Base-by-base conservation (phyloP, 805 yeast genomes). In the Nakazawaea ernobii region DNA sequence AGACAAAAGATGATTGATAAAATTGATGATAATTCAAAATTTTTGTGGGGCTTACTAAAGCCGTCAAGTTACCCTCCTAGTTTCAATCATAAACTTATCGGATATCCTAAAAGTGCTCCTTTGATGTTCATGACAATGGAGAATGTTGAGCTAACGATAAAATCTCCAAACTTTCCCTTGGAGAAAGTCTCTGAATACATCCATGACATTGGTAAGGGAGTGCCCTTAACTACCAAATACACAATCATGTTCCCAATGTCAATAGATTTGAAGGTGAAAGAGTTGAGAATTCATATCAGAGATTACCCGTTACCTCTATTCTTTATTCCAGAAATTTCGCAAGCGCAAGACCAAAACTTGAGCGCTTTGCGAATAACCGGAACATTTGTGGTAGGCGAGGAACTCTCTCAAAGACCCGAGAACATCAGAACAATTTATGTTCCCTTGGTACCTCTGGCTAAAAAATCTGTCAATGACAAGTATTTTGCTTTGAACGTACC, bases 231-330 rank as follows among this genome's bases (percentile, higher is more conserved):
- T 49, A 79, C 89, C 0, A 59, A 70, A 44, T 91, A 79, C 60
- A 80, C 92, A 0, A 69, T 86, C 15, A 59, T 84, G 59, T 56
- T 90, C 2, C 97, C 97, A 0, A 56, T 81, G 46, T 68, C 68
- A 60, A 38, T 85, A 11, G 77, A 82, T 46, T 66, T 86, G 43
- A 70, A 66, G 13, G 68, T 86, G 35, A 65, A 68, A 3, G 95
- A 88, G 56, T 59, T 82, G 10, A 67, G 94, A 50, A 73, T 81
- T 55, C 92, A 86, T 59, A 55, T 91, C 50, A 69, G 94, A 46
- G 98, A 91, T 58, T 89, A 85, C 58, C 97, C 97, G 0, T 58
- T 92, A 13, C 97, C 98, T 0, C 65, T 91, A 43, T 61, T 87
- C 8, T 80, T 81, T 53, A 77, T 91, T 52, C 96, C 96, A 0